These are phyloP conservation scores for Chaetomiaceae sp. DNA, from an alignment of 2,329 filamentous ascomycete species.

Conservation along the genomic window DNA sequence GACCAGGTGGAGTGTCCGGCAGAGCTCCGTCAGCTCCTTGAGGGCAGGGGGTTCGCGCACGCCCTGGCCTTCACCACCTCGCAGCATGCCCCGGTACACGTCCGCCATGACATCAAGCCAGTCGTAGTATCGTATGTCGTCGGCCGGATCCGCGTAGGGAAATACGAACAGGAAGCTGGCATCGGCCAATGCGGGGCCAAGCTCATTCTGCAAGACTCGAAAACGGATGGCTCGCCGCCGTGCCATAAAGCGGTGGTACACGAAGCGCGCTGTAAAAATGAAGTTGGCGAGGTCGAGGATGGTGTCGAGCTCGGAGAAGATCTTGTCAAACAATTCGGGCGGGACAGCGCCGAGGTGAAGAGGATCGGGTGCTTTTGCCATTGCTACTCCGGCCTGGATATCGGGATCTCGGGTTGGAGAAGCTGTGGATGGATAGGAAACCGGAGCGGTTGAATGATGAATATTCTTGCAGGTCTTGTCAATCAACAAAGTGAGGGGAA, in stretches of 20 bases:
- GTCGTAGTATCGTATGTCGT: not conserved
- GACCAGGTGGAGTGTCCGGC: slow-evolving; percentile 2
- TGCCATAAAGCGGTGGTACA: slow-evolving; percentile 7
- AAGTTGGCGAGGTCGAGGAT: slow-evolving; percentile 15
- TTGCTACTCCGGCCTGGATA: not conserved
- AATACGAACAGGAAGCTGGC: slow-evolving; percentile 12
- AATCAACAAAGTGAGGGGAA: not conserved
- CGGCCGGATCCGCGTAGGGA: slow-evolving; percentile 7
- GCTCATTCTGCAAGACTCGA: slow-evolving; percentile 11
- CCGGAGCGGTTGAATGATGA: not conserved
- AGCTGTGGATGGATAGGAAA: not conserved
- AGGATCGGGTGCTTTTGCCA: not conserved
- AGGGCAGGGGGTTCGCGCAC: not conserved
- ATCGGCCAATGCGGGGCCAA: slow-evolving; percentile 5
- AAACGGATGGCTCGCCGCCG: slow-evolving; percentile 2
- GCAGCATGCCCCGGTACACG: slow-evolving; percentile 10
- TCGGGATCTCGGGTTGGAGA: not conserved
- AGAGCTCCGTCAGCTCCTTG: slow-evolving; percentile 9
- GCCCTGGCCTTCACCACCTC: not conserved
- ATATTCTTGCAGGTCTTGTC: not conserved
- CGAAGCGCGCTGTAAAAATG: slow-evolving; percentile 4
- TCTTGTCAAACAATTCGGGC: slow-evolving; percentile 2
- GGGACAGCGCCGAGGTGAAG: not conserved
- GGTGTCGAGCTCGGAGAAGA: slow-evolving; percentile 10
- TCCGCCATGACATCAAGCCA: slow-evolving; percentile 1